A percentile compares a stretch with the other conserved stretches of the same genome.
Conservation (phyloP, 1,284 basidiomycete species). For the Rhodofomes roseus region DNA sequence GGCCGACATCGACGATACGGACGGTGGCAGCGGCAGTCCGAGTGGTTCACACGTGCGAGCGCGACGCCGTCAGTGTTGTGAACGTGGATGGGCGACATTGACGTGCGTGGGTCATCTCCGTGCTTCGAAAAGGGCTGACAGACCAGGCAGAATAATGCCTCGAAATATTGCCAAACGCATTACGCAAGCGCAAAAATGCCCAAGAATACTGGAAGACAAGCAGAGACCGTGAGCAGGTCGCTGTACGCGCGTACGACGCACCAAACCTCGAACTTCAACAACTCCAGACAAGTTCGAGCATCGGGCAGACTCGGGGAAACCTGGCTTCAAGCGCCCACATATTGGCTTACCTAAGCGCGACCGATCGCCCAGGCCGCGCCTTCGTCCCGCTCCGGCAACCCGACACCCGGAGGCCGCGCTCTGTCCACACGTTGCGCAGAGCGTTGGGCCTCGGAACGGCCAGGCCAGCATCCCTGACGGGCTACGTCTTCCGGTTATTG, state of each 20-base stretch:
- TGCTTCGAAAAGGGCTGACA: background rate
- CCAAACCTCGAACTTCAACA: background rate
- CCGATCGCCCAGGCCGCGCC: too few species aligned
- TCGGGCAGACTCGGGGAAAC: background rate
- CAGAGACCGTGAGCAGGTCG: background rate
- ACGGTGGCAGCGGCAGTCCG: background rate
- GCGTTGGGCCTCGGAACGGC: background rate
- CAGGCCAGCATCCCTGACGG: background rate
- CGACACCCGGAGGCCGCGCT: background rate
- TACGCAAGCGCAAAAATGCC: too few species aligned
- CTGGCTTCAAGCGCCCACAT: background rate
- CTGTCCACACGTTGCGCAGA: background rate
- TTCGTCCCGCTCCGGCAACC: background rate
- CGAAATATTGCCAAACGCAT: too few species aligned
- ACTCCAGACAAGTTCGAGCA: background rate
- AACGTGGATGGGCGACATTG: background rate
- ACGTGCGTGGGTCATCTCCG: background rate
- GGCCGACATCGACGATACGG: too few species aligned
- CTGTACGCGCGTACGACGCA: background rate
- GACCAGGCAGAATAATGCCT: background rate
- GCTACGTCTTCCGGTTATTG: background rate
- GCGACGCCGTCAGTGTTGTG: background rate
- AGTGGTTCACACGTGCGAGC: background rate
- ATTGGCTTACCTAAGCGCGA: background rate
- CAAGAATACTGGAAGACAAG: too few species aligned